Base-by-base conservation (phyloP, 2,329 filamentous ascomycete genomes). In the Xylariaceae sp. region DNA sequence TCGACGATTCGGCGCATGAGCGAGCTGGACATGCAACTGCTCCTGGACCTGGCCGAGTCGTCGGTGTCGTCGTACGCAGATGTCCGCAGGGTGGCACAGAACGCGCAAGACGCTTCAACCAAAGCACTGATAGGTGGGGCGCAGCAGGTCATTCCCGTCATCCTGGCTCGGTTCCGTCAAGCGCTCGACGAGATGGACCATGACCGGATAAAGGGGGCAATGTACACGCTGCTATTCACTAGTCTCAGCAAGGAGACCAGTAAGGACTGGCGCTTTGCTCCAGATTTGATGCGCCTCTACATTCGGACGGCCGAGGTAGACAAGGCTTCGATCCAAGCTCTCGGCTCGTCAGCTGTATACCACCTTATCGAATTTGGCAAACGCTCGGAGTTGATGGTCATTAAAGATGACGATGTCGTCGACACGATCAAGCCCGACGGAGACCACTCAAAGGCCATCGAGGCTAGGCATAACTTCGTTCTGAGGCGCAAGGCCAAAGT, bases 261-360 rank as follows among this genome's bases (percentile, higher is more conserved):
- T 32, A 83, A 85, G 38, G 89, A 98, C 60, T 98, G 94, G 94
- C 83, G 89, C 27, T 96, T 89, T 61, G 88, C 92, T 0, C 92
- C 94, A 1, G 77, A 83, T n/a, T 69, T 96, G 34, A 86, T 98
- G 67, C 81, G 83, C 37, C 72, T 92, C 7, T 98, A 94, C 64
- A 92, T 98, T 48, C 79, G 85, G 53, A 88, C 92, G 3, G 89
- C 85, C 13, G 82, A 82, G 24, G 88, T 94, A 12, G 92, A 98
- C 63, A 95, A 95, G 60, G 81, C 88, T 4, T 96, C 90, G 1
- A 90, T 98, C 28, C 92, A 98, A 61, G 88, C 85, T 52, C 74
- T 98, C 12, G 88, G 88, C 11, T 78, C 81, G 1, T 83, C 81
- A 24, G 87, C 85, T 0, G 73, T 94, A 1, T 95, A 89, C 57